Evolutionary conservation across 1,284 basidiomycete species (phyloP).

Genomic region (Flammula alnicola): DNA sequence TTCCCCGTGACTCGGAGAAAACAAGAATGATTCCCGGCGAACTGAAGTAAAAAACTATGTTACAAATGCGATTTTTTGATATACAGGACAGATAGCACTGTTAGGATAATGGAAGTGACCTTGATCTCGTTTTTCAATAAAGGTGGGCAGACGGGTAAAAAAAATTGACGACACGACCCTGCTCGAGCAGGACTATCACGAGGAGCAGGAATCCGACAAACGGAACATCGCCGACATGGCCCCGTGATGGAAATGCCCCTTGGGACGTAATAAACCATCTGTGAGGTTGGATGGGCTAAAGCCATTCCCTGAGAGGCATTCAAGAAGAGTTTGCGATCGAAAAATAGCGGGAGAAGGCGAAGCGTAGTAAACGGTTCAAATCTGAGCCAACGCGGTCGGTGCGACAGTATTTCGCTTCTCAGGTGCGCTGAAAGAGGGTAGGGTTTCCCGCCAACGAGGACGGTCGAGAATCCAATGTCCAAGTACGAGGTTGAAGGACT

Average conservation of each 20-base stretch:
- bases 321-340: constrained; percentile 2
- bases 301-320: constrained; percentile 7
- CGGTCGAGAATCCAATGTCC: too few species aligned
- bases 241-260: not conserved
- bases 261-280: not conserved
- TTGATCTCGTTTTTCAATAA: too few species aligned
- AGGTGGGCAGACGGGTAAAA: not conserved
- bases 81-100: too few species aligned
- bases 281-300: constrained; percentile 9
- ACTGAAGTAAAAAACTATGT: constrained; percentile 1
- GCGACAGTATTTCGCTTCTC: too few species aligned
- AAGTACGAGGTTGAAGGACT: too few species aligned
- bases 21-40: constrained; percentile 3
- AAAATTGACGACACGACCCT: not conserved
- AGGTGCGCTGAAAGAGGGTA: too few species aligned
- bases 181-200: constrained; percentile 1
- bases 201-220: constrained; percentile 12
- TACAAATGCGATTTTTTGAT: too few species aligned
- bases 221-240: constrained; percentile 6
- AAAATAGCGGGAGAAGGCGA: not conserved
- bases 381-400: constrained; percentile 3
- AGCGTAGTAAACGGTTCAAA: not conserved
- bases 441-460: too few species aligned
- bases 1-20: constrained; percentile 9
- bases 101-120: too few species aligned